Conservation (phyloP, 345 rosid species). For the Eutrema japonicum region DNA sequence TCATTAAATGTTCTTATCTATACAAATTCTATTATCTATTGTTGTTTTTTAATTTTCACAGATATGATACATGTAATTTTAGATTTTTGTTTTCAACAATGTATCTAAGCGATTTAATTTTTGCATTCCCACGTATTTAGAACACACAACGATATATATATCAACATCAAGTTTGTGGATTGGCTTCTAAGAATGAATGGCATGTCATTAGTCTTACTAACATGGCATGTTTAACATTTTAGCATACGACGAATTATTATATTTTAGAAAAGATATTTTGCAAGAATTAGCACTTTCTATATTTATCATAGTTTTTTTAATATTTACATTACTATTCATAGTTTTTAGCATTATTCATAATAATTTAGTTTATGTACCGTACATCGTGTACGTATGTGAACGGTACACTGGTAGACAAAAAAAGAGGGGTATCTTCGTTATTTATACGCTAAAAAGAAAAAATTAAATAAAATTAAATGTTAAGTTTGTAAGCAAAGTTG, state of each 20-base stretch:
- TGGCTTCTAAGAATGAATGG: conserved; percentile 21
- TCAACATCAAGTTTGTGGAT: conserved; percentile 35
- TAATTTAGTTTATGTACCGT: too few species aligned
- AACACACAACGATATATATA: conserved; percentile 5
- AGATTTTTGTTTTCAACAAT: background rate
- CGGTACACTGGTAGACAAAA: too few species aligned
- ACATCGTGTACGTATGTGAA: too few species aligned
- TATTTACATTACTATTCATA: too few species aligned
- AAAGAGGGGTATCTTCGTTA: too few species aligned
- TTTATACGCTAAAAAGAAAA: too few species aligned
- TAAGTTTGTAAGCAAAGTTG: too few species aligned
- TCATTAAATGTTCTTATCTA: background rate
- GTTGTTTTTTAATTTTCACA: background rate
- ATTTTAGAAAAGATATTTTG: background rate
- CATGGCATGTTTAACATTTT: conserved; percentile 31
- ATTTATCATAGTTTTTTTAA: too few species aligned
- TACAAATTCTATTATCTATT: background rate
- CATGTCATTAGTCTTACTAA: background rate
- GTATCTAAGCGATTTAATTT: conserved; percentile 1
- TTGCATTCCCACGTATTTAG: conserved; percentile 13
- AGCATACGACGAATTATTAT: conserved; percentile 14
- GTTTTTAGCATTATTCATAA: too few species aligned
- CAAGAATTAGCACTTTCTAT: too few species aligned
- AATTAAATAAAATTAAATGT: too few species aligned
- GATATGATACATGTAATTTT: background rate